Conservation (phyloP, 2,329 filamentous ascomycete genomes). For the Penicillium glabrum region DNA sequence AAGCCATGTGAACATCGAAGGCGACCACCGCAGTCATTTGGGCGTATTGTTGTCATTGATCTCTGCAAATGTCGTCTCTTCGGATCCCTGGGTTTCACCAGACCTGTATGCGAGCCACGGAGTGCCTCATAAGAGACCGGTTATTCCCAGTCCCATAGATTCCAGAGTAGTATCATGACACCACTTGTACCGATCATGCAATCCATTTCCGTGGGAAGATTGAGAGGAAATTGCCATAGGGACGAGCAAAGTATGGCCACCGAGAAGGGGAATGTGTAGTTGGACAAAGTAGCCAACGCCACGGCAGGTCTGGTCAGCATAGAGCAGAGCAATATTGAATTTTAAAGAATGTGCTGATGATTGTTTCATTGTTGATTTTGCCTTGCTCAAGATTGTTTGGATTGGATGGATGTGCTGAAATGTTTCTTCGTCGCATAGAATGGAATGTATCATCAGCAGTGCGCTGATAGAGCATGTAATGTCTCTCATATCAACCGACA, state of each 20-base stretch:
- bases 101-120: constrained; percentile 13
- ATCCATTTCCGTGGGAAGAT: constrained; percentile 6
- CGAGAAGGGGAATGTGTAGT: constrained; percentile 7
- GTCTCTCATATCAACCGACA: constrained; percentile 12
- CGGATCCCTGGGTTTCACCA: not conserved
- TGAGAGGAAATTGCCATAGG: constrained; percentile 11
- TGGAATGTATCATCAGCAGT: constrained; percentile 10
- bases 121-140: constrained; percentile 12
- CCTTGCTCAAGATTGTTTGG: not conserved
- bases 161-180: constrained; percentile 13
- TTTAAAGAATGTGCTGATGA: not conserved
- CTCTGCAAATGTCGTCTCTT: not conserved
- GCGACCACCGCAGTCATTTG: not conserved
- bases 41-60: not conserved
- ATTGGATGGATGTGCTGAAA: not conserved
- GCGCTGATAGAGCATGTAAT: constrained; percentile 14
- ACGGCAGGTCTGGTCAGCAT: constrained; percentile 14
- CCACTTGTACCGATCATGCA: constrained; percentile 12
- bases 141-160: constrained; percentile 5
- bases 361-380: not conserved
- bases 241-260: constrained; percentile 10
- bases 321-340: not conserved
- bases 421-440: constrained; percentile 2
- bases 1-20: not conserved
- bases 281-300: not conserved